Base-by-base conservation (phyloP, 2,329 filamentous ascomycete genomes). In the Fusarium globosum region DNA sequence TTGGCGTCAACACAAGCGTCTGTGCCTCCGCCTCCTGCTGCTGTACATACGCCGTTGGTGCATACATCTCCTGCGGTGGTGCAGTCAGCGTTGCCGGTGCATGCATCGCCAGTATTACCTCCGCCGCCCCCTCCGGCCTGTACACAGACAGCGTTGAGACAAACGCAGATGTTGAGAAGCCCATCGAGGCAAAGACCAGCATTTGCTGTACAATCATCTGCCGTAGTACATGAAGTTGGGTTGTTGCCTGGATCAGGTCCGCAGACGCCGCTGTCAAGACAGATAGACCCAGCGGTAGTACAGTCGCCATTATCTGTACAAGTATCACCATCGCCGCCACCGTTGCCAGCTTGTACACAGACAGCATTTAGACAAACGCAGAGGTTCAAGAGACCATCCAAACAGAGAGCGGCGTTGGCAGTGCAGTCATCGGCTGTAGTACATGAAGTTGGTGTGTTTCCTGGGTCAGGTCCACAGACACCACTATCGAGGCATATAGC, bases 1-100 rank as follows among this genome's bases (percentile, higher is more conserved):
- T 66, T 65, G 8, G 36, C 63, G 8, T 68, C 68, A 11, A 57
- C n/a, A 26, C 69, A 72, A 7, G 42, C n/a, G 8, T 46, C 53
- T 18, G 58, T 42, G 16, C 42, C 35, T 2, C 30, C 53, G 2
- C 52, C 58, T 10, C 39, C 13, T 18, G 39, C 38, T 39, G 45
- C 20, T n/a, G 36, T 12, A n/a, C 65, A 69, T 6, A 63, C 6
- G 4, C 57, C 28, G 10, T 68, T 51, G 21, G 4, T 33, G 26
- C 60, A 62, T 4, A 14, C 23, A 12, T 62, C 56, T 15, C 66
- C 66, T 33, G 4, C 28, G 4, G 30, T 43, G 6, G 57, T 68
- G 10, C 67, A 69, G 1, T 69, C 63, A 7, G 30, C 16, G n/a
- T 61, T 28, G 12, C 20, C 26, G 11, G 18, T 8, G 10, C 66